Percentiles rank a stretch among this genome's conserved stretches.
Evolutionary conservation across 495 filamentous ascomycete species (phyloP).

Genomic region (Parmelia sp.): DNA sequence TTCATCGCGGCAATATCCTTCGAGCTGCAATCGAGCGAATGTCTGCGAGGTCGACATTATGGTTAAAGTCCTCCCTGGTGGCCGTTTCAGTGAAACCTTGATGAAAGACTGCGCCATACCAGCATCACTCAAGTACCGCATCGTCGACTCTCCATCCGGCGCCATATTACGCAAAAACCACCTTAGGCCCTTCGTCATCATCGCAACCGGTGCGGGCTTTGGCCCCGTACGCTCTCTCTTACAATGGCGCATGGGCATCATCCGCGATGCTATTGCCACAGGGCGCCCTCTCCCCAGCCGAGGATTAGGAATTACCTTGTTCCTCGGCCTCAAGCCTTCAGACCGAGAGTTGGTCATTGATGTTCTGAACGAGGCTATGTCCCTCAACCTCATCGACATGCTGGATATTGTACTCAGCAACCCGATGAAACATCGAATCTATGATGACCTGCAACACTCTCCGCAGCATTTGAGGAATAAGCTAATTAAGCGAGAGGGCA

Average conservation of each 20-base stretch:
- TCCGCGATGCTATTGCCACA: neutral
- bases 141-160: conserved; percentile 17
- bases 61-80: conserved; percentile 22
- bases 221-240: conserved; percentile 28
- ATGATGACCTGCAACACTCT: conserved; percentile 13
- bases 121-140: conserved; percentile 16
- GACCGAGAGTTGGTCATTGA: conserved; percentile 6
- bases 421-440: conserved; percentile 15
- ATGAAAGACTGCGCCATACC: conserved; percentile 9
- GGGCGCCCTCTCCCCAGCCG: neutral
- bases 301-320: conserved; percentile 9
- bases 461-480: conserved; percentile 13
- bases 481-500: conserved; percentile 12
- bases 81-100: conserved; percentile 28
- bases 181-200: conserved; percentile 19
- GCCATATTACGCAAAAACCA: conserved; percentile 3
- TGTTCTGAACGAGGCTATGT: conserved; percentile 7
- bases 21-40: neutral
- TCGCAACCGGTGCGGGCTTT: conserved; percentile 31
- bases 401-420: conserved; percentile 22
- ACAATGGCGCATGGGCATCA: conserved; percentile 18
- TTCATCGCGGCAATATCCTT: conserved; percentile 19
- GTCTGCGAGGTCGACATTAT: conserved; percentile 19
- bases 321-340: conserved; percentile 13
- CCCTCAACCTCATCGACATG: conserved; percentile 13